Evolutionary conservation across 1,139 yeast genomes (phyloP), one percentile per base, ranked within the genome.

Genomic region (Protomyces pachydermus): DNA sequence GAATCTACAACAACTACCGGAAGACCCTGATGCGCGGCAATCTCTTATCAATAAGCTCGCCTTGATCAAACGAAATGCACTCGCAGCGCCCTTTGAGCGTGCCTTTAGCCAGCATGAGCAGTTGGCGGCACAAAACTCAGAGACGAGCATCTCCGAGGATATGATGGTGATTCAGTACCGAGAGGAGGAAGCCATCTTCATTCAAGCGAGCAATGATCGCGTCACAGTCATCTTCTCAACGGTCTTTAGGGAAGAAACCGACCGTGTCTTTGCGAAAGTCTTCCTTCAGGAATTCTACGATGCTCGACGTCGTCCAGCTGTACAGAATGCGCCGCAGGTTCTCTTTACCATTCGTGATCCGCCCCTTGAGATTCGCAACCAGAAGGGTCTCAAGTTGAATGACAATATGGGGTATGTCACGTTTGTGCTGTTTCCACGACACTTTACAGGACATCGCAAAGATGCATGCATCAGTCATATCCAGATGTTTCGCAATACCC

Each of bases 311-410:
- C 84, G 98, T 74, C 67, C 67, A 2, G 88, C 96, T 14, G 95
- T 93, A 66, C 98, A 95, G 77, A 91, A 95, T 61, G 97, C 98
- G 1, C 98, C 99, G 25, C 99, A 95, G 79, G 99, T 93, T 62
- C 82, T 95, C 72, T 91, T 88, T 74, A 86, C 95, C 14, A 93
- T 87, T 72, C 82, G 81, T 69, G 97, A 90, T 70, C 89, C 97
- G n/a, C 99, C 99, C 10, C 80, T 90, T 72, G 99, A 93, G 75
- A 85, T 95, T 68, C 77, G 85, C 68, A 74, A 76, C 23, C 53
- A 56, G 20, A 55, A 54, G 35, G 73, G 72, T 3, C 70, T 72
- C 32, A 69, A 71, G 23, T 68, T 71, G 28, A 68, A 71, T 6
- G 77, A 75, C 23, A 75, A 75, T 56, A 71, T 77, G 60, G 80